phyloP scores from a whole-genome alignment of 352 stramenopile genomes.

The Phytophthora tubulina region DNA sequence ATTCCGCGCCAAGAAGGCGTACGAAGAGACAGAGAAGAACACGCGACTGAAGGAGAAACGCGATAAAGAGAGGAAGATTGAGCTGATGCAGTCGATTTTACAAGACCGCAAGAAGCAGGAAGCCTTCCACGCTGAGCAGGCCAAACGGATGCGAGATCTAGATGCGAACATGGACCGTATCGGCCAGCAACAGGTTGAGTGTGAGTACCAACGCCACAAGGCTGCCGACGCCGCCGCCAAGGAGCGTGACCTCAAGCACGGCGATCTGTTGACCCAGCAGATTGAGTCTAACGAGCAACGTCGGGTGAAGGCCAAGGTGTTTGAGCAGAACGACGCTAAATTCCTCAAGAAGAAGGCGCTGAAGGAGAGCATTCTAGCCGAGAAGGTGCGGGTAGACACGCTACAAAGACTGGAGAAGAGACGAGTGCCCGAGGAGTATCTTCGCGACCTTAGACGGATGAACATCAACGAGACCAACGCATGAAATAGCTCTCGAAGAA shows the following conservation, averaged over 20 bases:
- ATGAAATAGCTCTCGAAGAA: conserved; percentile 15
- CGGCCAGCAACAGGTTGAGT: conserved; percentile 51
- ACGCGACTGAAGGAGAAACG: conserved; percentile 59
- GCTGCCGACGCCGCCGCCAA: conserved; percentile 42
- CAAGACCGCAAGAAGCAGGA: conserved; percentile 70
- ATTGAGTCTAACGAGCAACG: conserved; percentile 68
- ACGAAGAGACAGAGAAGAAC: conserved; percentile 72
- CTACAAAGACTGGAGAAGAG: conserved; percentile 69
- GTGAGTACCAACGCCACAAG: conserved; percentile 54
- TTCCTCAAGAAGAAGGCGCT: conserved; percentile 76
- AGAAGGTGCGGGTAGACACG: conserved; percentile 77
- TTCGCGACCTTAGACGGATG: conserved; percentile 73
- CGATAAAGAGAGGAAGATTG: conserved; percentile 54
- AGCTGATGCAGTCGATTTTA: conserved; percentile 60
- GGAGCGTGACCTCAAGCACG: conserved; percentile 51
- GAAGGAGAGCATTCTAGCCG: conserved; percentile 79
- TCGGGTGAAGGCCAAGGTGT: conserved; percentile 67
- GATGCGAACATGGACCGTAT: conserved; percentile 58
- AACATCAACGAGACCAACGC: conserved; percentile 72
- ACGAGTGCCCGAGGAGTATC: conserved; percentile 74
- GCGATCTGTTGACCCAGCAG: conserved; percentile 52
- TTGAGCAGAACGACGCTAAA: conserved; percentile 75
- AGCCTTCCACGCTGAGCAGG: conserved; percentile 56
- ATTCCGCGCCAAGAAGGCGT: conserved; percentile 80
- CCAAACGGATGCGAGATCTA: conserved; percentile 44